A percentile compares a stretch with the other conserved stretches of the same genome.
Conservation (phyloP, 208 protist genomes). For the Wallacemonas rigidus region DNA sequence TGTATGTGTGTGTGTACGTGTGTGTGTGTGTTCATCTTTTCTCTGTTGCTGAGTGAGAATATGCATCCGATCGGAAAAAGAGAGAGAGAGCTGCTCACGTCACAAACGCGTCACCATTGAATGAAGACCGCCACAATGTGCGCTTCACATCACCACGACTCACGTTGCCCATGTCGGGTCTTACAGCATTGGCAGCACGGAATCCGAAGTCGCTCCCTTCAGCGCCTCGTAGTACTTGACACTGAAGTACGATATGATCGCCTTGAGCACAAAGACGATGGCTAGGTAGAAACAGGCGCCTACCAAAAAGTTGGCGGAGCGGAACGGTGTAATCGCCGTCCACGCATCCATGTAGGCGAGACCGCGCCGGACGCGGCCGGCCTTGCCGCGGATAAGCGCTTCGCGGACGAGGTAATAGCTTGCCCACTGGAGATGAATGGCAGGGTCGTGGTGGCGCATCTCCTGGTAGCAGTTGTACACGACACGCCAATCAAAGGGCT, state of each 20-base stretch:
- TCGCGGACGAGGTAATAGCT: slow-evolving; percentile 78
- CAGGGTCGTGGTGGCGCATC: slow-evolving; percentile 64
- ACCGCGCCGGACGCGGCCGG: slow-evolving; percentile 63
- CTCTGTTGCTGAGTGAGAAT: too few species aligned
- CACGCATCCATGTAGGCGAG: slow-evolving; percentile 84
- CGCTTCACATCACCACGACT: neutral
- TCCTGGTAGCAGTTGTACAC: slow-evolving; percentile 91
- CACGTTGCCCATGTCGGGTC: neutral
- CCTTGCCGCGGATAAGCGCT: slow-evolving; percentile 60
- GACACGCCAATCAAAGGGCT: slow-evolving; percentile 88
- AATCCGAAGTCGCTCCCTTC: slow-evolving; percentile 13
- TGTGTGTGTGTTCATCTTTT: too few species aligned
- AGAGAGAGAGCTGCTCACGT: too few species aligned
- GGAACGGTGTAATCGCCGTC: slow-evolving; percentile 65
- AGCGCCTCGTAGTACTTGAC: slow-evolving; percentile 45
- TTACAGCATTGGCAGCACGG: slow-evolving; percentile 12
- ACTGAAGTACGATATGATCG: slow-evolving; percentile 34
- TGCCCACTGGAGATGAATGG: slow-evolving; percentile 76
- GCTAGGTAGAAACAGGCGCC: slow-evolving; percentile 55
- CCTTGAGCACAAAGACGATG: slow-evolving; percentile 60
- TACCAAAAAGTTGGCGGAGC: slow-evolving; percentile 52
- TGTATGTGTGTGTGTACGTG: too few species aligned
- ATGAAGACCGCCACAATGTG: neutral
- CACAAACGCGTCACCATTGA: too few species aligned
- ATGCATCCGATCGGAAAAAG: too few species aligned